phyloP scores from a whole-genome alignment of 2,329 filamentous ascomycete genomes.

The Epichloe uncinata region DNA sequence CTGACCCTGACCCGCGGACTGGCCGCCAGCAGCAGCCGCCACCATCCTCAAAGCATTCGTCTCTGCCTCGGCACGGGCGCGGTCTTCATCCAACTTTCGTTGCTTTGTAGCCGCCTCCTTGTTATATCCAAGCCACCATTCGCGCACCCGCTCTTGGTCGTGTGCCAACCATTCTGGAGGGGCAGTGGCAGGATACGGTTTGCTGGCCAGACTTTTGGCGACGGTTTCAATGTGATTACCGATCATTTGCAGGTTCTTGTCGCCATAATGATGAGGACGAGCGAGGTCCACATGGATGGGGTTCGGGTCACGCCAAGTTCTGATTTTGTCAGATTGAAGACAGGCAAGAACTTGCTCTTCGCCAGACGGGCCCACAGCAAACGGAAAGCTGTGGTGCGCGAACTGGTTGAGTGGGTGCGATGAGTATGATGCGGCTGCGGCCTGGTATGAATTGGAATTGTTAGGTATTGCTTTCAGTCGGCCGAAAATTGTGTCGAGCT shows the following conservation, averaged over 20 bases:
- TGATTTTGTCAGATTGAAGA: constrained; percentile 30
- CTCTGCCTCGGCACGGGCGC: constrained; percentile 21
- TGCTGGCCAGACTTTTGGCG: constrained; percentile 27
- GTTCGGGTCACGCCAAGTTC: constrained; percentile 29
- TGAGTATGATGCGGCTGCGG: background rate
- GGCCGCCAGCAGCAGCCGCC: constrained; percentile 7
- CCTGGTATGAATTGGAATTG: constrained; percentile 5
- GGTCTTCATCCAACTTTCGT: constrained; percentile 25
- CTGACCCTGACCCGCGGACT: constrained; percentile 8
- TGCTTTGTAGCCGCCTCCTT: constrained; percentile 25
- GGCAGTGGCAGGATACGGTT: constrained; percentile 35
- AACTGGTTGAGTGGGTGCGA: background rate
- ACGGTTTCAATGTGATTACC: constrained; percentile 29
- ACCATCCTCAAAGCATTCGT: constrained; percentile 16
- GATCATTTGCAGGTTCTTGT: constrained; percentile 29
- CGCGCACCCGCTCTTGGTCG: constrained; percentile 31
- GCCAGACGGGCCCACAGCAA: constrained; percentile 20
- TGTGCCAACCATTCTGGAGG: constrained; percentile 39
- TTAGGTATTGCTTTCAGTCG: constrained; percentile 15
- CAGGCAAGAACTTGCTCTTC: constrained; percentile 28
- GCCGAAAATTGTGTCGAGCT: constrained; percentile 27
- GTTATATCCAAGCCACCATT: constrained; percentile 40
- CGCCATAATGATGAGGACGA: constrained; percentile 25
- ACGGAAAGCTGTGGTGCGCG: constrained; percentile 14
- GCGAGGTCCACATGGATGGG: constrained; percentile 21